Percentiles rank a stretch among this genome's conserved stretches.
Conservation (phyloP, 75 land plant genomes). For the Selaginella moellendorffii region DNA sequence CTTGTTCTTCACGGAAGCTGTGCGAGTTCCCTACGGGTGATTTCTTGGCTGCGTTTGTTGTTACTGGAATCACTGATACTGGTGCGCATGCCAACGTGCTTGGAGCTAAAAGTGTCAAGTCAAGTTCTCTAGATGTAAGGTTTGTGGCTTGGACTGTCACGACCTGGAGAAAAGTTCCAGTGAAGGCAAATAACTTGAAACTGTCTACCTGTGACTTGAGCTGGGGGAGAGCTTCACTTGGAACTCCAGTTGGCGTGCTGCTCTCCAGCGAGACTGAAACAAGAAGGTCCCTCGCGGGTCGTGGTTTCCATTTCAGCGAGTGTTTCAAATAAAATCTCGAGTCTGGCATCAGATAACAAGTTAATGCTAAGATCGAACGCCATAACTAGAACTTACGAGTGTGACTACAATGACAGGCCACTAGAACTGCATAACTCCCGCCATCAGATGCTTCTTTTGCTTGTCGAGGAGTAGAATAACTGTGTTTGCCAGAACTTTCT, state of each 20-base stretch:
- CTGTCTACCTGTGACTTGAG: conserved; percentile 96
- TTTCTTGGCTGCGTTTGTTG: conserved; percentile 7
- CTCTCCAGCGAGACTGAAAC: conserved; percentile 79
- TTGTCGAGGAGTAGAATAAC: conserved; percentile 14
- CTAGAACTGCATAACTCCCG: conserved; percentile 62
- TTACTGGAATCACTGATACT: conserved; percentile 45
- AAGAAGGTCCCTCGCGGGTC: conserved; percentile 74
- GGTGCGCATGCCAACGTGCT: conserved; percentile 53
- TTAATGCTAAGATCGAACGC: neutral
- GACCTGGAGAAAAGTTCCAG: conserved; percentile 42
- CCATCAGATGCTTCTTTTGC: conserved; percentile 13
- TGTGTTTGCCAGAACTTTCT: conserved; percentile 9
- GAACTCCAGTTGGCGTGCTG: conserved; percentile 25
- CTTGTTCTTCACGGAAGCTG: conserved; percentile 25
- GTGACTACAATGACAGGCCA: conserved; percentile 88
- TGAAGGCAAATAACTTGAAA: no score
- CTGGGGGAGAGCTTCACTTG: conserved; percentile 36
- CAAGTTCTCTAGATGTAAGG: conserved; percentile 63
- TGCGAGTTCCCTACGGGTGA: conserved; percentile 30
- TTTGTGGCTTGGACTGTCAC: conserved; percentile 94
- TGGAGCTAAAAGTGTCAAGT: conserved; percentile 84
- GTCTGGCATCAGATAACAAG: conserved; percentile 29
- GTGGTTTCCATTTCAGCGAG: conserved; percentile 69
- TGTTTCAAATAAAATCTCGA: conserved; percentile 86
- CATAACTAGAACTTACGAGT: conserved; percentile 36